These are phyloP conservation scores for Cercospora sp. DNA, from an alignment of 2,329 filamentous ascomycete species.

Conservation along the genomic window DNA sequence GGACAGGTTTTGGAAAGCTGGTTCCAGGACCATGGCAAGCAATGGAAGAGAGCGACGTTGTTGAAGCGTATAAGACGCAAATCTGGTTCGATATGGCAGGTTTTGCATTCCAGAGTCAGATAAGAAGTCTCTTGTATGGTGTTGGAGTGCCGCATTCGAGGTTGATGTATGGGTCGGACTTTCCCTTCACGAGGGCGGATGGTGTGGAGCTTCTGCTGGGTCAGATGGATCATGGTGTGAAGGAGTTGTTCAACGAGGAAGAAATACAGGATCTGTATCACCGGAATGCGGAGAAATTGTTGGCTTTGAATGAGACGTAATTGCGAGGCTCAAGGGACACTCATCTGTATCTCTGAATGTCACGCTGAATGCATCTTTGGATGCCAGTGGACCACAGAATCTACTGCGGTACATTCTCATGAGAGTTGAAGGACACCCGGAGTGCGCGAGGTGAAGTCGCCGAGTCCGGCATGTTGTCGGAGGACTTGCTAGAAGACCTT, in stretches of 20 bases:
- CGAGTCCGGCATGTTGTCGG: neutral
- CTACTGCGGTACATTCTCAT: no score
- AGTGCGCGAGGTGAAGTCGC: neutral
- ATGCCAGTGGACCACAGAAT: no score
- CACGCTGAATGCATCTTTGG: neutral
- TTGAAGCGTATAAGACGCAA: conserved; percentile 41
- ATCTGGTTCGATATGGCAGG: conserved; percentile 59
- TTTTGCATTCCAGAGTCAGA: conserved; percentile 52
- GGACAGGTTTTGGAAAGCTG: conserved; percentile 44
- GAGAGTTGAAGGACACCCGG: no score
- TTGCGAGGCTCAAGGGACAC: neutral
- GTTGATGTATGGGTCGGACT: conserved; percentile 56
- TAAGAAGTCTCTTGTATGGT: conserved; percentile 50
- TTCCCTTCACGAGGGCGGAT: conserved; percentile 50
- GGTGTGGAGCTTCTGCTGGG: conserved; percentile 43
- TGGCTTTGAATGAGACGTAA: conserved; percentile 4
- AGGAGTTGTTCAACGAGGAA: conserved; percentile 40
- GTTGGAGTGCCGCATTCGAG: conserved; percentile 44
- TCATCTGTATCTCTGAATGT: neutral
- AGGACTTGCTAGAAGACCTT: neutral
- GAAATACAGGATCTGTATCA: conserved; percentile 44
- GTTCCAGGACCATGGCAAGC: conserved; percentile 41
- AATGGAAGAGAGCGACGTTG: conserved; percentile 35
- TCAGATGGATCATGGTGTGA: conserved; percentile 47
- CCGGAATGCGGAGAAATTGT: conserved; percentile 41